Evolutionary conservation across 75 land plant species (phyloP).

Genomic region (Picea glauca): DNA sequence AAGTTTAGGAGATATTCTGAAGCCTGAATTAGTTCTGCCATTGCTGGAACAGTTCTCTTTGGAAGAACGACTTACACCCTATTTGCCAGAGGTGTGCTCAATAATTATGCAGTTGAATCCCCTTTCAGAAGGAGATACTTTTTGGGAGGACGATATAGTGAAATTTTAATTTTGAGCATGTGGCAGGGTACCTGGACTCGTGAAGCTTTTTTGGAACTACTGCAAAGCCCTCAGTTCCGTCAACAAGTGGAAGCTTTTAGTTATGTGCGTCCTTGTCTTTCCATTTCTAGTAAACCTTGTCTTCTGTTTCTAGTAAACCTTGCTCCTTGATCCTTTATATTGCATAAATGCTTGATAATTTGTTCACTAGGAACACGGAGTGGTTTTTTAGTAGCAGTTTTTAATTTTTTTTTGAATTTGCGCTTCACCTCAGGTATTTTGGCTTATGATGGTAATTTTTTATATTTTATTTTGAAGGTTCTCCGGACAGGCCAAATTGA

Average conservation of each 20-base stretch:
- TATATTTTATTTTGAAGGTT: slow-evolving; percentile 39
- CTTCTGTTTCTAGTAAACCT: not conserved
- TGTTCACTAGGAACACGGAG: too few relatives aligned
- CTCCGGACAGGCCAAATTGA: slow-evolving; percentile 90
- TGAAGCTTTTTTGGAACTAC: slow-evolving; percentile 73
- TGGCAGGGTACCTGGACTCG: slow-evolving; percentile 75
- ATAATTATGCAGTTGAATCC: not conserved
- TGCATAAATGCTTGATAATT: too few relatives aligned
- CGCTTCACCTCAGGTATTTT: not conserved
- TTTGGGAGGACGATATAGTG: not conserved
- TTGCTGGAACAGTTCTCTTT: slow-evolving; percentile 59
- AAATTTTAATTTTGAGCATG: slow-evolving; percentile 10
- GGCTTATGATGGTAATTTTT: slow-evolving; percentile 1
- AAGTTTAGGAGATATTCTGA: slow-evolving; percentile 83
- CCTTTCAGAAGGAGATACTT: not conserved
- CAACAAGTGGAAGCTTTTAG: slow-evolving; percentile 97
- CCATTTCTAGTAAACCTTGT: not conserved
- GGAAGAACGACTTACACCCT: slow-evolving; percentile 70
- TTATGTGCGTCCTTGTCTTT: slow-evolving; percentile 46
- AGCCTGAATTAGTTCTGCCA: slow-evolving; percentile 80
- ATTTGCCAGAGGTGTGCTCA: slow-evolving; percentile 80
- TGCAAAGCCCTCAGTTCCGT: slow-evolving; percentile 94
- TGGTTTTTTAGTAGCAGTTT: not conserved
- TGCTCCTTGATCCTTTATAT: too few relatives aligned
- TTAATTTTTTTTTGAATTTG: not conserved